A percentile compares a stretch with the other conserved stretches of the same genome.
Conservation (phyloP, 1,284 basidiomycete species). For the Ceratobasidium papillatum region DNA sequence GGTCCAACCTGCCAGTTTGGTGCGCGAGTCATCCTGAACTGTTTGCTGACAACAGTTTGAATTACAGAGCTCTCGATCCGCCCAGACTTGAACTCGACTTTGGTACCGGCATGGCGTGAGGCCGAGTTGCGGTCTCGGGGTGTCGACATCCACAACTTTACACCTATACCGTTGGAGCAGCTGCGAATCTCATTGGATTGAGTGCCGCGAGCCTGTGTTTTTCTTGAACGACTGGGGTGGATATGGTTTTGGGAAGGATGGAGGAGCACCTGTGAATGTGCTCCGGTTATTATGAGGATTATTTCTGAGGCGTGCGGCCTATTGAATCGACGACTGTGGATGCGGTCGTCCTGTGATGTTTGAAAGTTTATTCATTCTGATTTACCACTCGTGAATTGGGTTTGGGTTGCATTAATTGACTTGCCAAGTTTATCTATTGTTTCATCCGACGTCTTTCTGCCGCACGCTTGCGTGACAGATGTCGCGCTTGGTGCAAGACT, state of each 20-base stretch:
- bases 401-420: constrained; percentile 31
- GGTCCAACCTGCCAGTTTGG: constrained; percentile 16
- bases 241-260: constrained; percentile 34
- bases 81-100: constrained; percentile 89
- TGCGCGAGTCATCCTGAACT: not conserved
- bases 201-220: constrained; percentile 48
- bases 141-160: constrained; percentile 91
- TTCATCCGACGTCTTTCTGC: not conserved
- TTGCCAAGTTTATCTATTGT: constrained; percentile 33
- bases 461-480: not conserved
- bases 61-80: constrained; percentile 91
- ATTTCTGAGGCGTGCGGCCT: constrained; percentile 11
- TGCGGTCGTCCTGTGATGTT: constrained; percentile 27
- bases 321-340: constrained; percentile 32
- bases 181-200: constrained; percentile 90
- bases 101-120: constrained; percentile 92
- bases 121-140: constrained; percentile 84
- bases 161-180: constrained; percentile 93
- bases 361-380: constrained; percentile 38
- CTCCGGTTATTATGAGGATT: constrained; percentile 17
- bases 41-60: constrained; percentile 14
- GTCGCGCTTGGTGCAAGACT: not conserved
- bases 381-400: constrained; percentile 37
- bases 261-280: constrained; percentile 7
- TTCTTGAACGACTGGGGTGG: not conserved